These are phyloP conservation scores for Agapanthus africanus DNA, from an alignment of 106 monocot genomes.

Conservation along the genomic window DNA sequence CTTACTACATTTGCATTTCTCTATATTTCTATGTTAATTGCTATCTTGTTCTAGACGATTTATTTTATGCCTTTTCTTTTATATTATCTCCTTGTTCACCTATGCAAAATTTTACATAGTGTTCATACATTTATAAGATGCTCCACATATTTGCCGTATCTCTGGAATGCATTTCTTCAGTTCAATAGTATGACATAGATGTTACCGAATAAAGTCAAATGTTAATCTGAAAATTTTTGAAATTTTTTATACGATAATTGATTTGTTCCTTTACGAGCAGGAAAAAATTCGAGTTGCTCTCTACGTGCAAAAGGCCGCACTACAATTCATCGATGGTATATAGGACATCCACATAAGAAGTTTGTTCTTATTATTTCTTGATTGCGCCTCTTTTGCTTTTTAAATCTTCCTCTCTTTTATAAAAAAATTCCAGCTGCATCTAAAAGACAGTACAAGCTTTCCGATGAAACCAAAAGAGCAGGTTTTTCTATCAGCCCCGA, in stretches of 20 bases:
- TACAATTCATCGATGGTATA: constrained; percentile 59
- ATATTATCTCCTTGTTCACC: neutral
- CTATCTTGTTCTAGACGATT: neutral
- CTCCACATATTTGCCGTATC: neutral
- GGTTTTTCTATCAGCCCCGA: constrained; percentile 56
- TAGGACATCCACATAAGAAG: neutral
- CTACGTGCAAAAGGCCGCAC: no score
- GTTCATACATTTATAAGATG: neutral
- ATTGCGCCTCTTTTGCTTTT: neutral
- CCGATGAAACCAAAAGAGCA: constrained; percentile 34
- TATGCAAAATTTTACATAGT: neutral
- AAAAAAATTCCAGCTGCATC: constrained; percentile 35
- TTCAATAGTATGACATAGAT: neutral
- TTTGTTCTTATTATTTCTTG: neutral
- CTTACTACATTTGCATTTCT: no score
- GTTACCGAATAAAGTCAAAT: neutral
- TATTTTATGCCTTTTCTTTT: no score
- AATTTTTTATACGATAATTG: neutral
- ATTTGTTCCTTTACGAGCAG: constrained; percentile 20
- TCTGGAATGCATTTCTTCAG: neutral
- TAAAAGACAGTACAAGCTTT: constrained; percentile 27
- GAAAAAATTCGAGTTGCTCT: no score
- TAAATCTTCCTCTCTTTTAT: neutral
- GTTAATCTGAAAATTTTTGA: neutral
- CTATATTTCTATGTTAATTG: neutral